A percentile compares a stretch with the other conserved stretches of the same genome.
These are phyloP conservation scores for Termitomyces eurrhizus DNA, from an alignment of 768 basidiomycete species.

Conservation along the genomic window DNA sequence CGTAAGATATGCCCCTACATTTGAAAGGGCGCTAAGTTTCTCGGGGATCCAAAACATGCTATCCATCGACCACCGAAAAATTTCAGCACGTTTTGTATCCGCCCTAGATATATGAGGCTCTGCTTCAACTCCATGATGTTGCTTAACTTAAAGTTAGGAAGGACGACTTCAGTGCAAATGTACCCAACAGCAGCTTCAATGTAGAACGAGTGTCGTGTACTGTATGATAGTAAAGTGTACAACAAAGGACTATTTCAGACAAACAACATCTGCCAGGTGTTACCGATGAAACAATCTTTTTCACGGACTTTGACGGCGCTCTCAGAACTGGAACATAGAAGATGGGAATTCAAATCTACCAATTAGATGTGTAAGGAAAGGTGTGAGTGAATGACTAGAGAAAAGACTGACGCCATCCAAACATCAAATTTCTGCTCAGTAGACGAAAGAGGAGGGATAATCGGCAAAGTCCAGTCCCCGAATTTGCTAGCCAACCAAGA, in stretches of 20 bases:
- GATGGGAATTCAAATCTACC: neutral
- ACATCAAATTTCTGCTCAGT: slow-evolving; percentile 1
- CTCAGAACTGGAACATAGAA: neutral
- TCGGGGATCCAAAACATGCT: too few species aligned
- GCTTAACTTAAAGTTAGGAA: too few species aligned
- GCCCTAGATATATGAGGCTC: too few species aligned
- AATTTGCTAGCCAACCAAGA: neutral
- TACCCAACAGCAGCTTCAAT: neutral
- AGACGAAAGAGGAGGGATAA: neutral
- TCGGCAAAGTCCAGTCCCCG: neutral
- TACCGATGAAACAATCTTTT: neutral
- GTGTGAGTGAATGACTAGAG: too few species aligned
- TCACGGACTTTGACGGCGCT: neutral
- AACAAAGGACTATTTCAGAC: neutral
- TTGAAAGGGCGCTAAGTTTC: too few species aligned
- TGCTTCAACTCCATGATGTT: too few species aligned
- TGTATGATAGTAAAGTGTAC: neutral
- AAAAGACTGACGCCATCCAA: neutral
- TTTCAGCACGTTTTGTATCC: too few species aligned
- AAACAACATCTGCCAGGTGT: neutral
- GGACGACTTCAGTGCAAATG: neutral
- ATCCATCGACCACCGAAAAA: too few species aligned
- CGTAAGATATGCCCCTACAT: too few species aligned
- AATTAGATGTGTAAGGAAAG: neutral
- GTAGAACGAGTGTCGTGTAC: neutral